phyloP scores from a whole-genome alignment of 768 basidiomycete genomes.

The Auricularia sp. region DNA sequence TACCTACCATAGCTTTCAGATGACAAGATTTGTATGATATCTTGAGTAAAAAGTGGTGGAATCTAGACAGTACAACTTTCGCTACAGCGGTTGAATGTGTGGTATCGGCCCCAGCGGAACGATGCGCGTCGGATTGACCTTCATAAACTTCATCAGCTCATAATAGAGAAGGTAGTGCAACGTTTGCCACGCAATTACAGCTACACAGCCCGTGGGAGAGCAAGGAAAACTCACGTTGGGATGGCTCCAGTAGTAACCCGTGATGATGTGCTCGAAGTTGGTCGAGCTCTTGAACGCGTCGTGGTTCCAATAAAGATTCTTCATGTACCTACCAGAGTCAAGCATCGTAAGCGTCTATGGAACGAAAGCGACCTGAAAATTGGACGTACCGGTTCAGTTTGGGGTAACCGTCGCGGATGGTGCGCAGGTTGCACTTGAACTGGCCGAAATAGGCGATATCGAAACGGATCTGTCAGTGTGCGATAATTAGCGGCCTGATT shows the following conservation, averaged over 20 bases:
- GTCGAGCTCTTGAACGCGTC: conserved; percentile 81
- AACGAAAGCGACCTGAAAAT: not conserved
- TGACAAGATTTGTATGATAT: too few species aligned
- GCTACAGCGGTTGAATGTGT: conserved; percentile 42
- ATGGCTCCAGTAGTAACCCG: conserved; percentile 62
- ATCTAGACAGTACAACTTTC: not conserved
- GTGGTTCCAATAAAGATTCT: conserved; percentile 85
- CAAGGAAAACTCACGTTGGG: conserved; percentile 20
- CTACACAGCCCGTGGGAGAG: not conserved
- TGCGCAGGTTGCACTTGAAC: conserved; percentile 89
- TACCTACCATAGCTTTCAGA: too few species aligned
- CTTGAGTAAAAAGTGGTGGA: too few species aligned
- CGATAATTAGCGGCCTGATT: too few species aligned
- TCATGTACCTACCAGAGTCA: conserved; percentile 50
- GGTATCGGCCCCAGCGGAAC: conserved; percentile 69
- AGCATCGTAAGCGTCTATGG: not conserved
- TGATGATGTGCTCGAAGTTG: conserved; percentile 83
- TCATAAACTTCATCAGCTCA: not conserved
- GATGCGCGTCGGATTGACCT: conserved; percentile 74
- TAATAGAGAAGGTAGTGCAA: not conserved
- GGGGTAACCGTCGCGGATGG: conserved; percentile 81
- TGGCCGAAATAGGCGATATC: conserved; percentile 84
- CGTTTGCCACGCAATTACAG: not conserved
- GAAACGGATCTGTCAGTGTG: conserved; percentile 55
- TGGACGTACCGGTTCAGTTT: conserved; percentile 53